Conservation (phyloP, 192 early-diverging fungal species). For the Phlyctochytrium arcticum region DNA sequence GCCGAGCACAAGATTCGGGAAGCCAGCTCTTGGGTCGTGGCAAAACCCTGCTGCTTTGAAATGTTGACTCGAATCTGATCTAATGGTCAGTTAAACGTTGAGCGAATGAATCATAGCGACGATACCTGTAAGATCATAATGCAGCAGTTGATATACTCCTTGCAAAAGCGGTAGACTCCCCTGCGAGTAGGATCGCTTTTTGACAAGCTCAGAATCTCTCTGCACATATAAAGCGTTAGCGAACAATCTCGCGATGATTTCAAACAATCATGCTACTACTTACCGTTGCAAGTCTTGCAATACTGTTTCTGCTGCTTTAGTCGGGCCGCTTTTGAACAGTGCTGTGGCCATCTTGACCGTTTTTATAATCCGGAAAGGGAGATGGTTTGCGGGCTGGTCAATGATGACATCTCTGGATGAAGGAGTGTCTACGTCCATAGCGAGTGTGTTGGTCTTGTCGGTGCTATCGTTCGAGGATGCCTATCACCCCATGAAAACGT, state of each 20-base stretch:
- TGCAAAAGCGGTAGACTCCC: background rate
- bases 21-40: background rate
- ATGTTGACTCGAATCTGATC: background rate
- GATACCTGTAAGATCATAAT: background rate
- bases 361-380: too few species aligned
- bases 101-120: background rate
- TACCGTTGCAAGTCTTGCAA: background rate
- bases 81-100: background rate
- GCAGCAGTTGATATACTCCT: background rate
- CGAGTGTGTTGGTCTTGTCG: too few species aligned
- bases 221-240: background rate
- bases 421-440: background rate
- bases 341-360: background rate
- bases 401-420: background rate
- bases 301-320: background rate
- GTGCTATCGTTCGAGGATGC: background rate
- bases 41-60: background rate
- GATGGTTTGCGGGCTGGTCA: too few species aligned
- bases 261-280: background rate
- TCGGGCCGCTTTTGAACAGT: background rate
- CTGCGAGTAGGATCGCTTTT: background rate
- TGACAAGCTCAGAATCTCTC: background rate
- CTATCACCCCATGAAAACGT: background rate
- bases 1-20: background rate
- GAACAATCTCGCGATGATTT: background rate